A percentile compares a stretch with the other conserved stretches of the same genome.
Conservation (phyloP, 2,329 filamentous ascomycete species). For the Trichoderma koningii region DNA sequence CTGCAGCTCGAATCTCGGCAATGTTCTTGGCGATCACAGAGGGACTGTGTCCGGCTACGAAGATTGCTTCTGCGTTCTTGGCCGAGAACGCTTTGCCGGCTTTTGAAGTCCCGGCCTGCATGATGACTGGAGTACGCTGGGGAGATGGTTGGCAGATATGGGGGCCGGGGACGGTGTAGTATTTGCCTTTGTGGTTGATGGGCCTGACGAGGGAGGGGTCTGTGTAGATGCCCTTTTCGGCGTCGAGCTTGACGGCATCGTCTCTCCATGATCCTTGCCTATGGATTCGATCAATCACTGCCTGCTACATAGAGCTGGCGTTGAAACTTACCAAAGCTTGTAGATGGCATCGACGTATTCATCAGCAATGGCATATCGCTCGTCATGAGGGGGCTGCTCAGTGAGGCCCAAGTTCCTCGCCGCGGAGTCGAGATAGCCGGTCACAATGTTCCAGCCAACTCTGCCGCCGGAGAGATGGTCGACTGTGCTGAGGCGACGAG, state of each 20-base stretch:
- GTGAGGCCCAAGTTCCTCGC: conserved; percentile 62
- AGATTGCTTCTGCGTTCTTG: conserved; percentile 66
- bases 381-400: conserved; percentile 52
- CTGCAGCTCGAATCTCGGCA: conserved; percentile 56
- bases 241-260: conserved; percentile 60
- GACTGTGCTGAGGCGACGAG: conserved; percentile 64
- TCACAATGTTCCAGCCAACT: conserved; percentile 58
- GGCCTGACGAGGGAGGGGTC: conserved; percentile 53
- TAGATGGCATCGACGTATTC: conserved; percentile 61
- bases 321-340: conserved; percentile 58
- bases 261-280: conserved; percentile 58
- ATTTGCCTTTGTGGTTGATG: conserved; percentile 64
- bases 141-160: conserved; percentile 64
- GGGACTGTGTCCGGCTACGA: conserved; percentile 61
- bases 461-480: conserved; percentile 68
- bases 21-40: conserved; percentile 57
- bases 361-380: conserved; percentile 61
- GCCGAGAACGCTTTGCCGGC: conserved; percentile 63
- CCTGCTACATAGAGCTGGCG: neutral
- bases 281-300: neutral
- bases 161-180: conserved; percentile 60
- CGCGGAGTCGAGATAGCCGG: conserved; percentile 67
- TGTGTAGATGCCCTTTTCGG: conserved; percentile 52
- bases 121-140: conserved; percentile 64
- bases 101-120: conserved; percentile 65